Evolutionary conservation across 805 yeast genomes (phyloP), one percentile per base, ranked within the genome.

Genomic region (Starmera pachycereana): DNA sequence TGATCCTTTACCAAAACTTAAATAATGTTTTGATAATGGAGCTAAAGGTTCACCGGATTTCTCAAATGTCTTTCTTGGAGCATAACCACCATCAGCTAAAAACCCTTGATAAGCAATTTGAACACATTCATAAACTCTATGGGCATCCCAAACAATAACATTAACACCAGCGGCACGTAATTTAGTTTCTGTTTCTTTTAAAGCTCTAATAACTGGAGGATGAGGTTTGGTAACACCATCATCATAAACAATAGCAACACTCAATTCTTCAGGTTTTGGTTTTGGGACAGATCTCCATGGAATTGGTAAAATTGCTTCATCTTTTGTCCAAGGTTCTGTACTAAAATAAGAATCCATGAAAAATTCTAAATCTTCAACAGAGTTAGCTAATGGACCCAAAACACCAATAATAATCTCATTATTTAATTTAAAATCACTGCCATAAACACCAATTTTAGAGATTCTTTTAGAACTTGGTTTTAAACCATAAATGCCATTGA

Each of bases 41-140:
- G 63, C 56, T 42, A 78, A 58, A 31, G 89, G 89, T 56, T 85
- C 90, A 34, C 90, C 89, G 11, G 83, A 74, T 6, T 62, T 69
- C 14, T 63, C 59, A 44, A 83, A 56, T 50, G 74, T 55, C 36
- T 65, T 66, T 38, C 69, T 63, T 52, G 78, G 80, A 43, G 68
- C 72, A 45, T 61, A 56, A 54, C 81, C 82, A 37, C 90, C 90
- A 57, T 85, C 94, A 48, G 76, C 69, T 10, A 67, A 63, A 58
- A 79, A 84, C 60, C 79, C 44, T 1, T 48, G 56, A 47, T 69
- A 57, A 32, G 74, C 84, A 36, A 79, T 69, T 4, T 81, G 78
- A 44, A 71, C 71, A 18, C 81, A 81, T 50, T 73, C 69, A 38
- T 74, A 55, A 3, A 76, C 74, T 39, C 66, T 70, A 30, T 84